Evolutionary conservation across 805 yeast species (phyloP).

Genomic region (Metschnikowia henanensis): DNA sequence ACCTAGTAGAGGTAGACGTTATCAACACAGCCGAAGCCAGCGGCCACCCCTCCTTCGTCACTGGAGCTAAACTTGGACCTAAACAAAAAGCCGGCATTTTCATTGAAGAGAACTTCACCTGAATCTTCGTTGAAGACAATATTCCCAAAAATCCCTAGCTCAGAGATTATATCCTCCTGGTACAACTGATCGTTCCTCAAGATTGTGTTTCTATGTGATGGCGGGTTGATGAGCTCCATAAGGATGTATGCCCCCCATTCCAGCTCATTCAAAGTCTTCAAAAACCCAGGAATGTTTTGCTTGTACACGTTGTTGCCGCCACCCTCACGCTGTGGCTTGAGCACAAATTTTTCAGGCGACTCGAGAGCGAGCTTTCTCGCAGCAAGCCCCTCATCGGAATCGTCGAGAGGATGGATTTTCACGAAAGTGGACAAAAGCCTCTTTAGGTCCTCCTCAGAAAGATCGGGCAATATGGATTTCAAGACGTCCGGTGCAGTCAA

Average conservation of each 20-base stretch:
- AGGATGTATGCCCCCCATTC: conserved; percentile 91
- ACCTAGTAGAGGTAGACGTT: conserved; percentile 57
- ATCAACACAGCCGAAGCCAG: conserved; percentile 97
- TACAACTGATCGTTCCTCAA: conserved; percentile 62
- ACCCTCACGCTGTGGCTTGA: conserved; percentile 98
- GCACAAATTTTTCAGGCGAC: conserved; percentile 69
- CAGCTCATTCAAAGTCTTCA: conserved; percentile 55
- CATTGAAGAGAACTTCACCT: conserved; percentile 59
- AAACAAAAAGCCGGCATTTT: conserved; percentile 78
- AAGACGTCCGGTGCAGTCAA: conserved; percentile 59
- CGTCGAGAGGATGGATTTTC: conserved; percentile 82
- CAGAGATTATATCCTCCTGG: conserved; percentile 81
- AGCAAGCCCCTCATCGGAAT: conserved; percentile 54
- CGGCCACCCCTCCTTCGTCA: conserved; percentile 98
- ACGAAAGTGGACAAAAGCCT: conserved; percentile 68
- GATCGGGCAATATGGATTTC: conserved; percentile 43
- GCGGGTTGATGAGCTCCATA: conserved; percentile 91
- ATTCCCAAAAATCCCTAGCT: conserved; percentile 89
- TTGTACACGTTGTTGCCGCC: conserved; percentile 96
- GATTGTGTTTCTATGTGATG: conserved; percentile 65
- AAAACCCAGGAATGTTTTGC: conserved; percentile 75
- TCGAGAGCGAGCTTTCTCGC: conserved; percentile 71
- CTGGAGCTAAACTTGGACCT: conserved; percentile 78
- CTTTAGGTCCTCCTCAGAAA: conserved; percentile 27
- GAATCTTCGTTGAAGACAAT: conserved; percentile 66